Evolutionary conservation across 1,284 basidiomycete species (phyloP), one percentile per base, ranked within the genome.

Genomic region (Flammula alnicola): DNA sequence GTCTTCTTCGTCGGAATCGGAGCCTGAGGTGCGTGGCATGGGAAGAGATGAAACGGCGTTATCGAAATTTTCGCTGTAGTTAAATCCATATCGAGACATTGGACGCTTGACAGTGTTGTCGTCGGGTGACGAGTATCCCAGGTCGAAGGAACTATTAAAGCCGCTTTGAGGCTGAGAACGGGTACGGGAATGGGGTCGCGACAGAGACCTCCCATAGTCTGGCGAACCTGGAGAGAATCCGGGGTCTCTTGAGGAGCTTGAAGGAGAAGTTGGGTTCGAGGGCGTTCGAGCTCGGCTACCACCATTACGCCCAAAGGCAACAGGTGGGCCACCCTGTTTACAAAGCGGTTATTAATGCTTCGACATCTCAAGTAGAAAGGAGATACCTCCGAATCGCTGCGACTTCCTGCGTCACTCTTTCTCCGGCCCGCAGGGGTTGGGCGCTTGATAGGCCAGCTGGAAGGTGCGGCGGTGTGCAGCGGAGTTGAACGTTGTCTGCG

Each of bases 381-480:
- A 67, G 77, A 47, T 44, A 88, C 86, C 75, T 91, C 88, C 3
- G 81, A 82, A 58, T 91, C 88, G 57, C 86, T 89, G 19, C 72
- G 68, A 49, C 72, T 77, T 19, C 86, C 83, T 9, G 84, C 85
- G 57, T 86, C 79, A 52, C 87, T 89, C 69, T 77, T 85, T 40
- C 86, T 72, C 45, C 88, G 74, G 36, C 74, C 69, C 5, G 81
- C 76, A 35, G 86, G 83, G 20, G 76, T 69, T 5, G 86, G 86
- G 4, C 85, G 75, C 52, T 81, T 84, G 14, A 39, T 26, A n/a
- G 78, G 61, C 86, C 88, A 91, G 57, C 84, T 87, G 3, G 87
- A 89, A 0, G 88, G 88, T 0, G 86, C 81, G 14, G 61, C 69
- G 47, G 69, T 71, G n/a, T 47, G 35, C 55, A 86, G 66, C 1